Base-by-base conservation (phyloP, 805 yeast genomes). In the Candida pini region DNA sequence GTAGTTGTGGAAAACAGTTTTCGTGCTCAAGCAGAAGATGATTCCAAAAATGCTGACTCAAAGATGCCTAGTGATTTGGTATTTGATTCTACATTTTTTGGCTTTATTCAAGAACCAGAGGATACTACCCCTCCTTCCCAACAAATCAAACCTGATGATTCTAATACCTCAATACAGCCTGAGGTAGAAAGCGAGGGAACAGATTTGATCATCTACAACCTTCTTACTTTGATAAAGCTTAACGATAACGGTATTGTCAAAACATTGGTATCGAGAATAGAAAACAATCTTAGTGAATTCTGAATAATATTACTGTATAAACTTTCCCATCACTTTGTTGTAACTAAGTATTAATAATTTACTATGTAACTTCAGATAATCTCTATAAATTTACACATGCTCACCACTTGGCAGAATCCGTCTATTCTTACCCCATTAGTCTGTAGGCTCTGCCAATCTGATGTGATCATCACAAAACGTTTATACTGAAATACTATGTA, bases 51-150 rank as follows among this genome's bases (percentile, higher is more conserved):
- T 13, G 40, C 35, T 15, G 31, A 31, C 1, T 30, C 32, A 22
- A 44, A 41, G 27, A 41, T 40, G 22, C 41, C 42, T 7, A 45
- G 44, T 18, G 49, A 45, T 17, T 26, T 37, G 9, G 47, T 44
- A 8, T 43, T 49, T 28, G 60, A 56, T 23, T 38, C 50, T 4
- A 52, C 47, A 17, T 51, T 56, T 19, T 54, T 56, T 41, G 60
- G 60, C 1, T 52, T 54, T 32, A 49, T 55, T 9, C 47, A 52
- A 28, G 60, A 55, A 12, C 56, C 60, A 2, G 37, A 48, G 22
- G 45, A 41, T 17, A 44, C 6, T 18, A 26, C 18, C 20, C 7
- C 13, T 21, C 26, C 30, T 22, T 8, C 8, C 22, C 18, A 19
- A 20, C 18, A n/a, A 19, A 20, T 7, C 5, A 18, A 27, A 15